Evolutionary conservation across 345 rosid species (phyloP).

Genomic region (Leavenworthia alabamica): DNA sequence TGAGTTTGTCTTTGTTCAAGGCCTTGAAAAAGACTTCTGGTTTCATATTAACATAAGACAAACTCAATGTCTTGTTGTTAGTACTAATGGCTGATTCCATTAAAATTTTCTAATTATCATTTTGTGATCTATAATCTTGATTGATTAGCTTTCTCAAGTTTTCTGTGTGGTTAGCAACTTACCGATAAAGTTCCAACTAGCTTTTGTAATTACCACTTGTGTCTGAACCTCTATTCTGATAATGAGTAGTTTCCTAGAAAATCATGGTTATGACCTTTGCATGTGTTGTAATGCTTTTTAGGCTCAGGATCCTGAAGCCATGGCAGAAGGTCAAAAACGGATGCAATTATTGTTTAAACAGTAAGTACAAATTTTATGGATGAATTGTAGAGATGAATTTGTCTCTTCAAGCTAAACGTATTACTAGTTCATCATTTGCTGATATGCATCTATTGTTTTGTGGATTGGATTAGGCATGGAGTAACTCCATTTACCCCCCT

Average conservation of each 20-base stretch:
- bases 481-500: slow-evolving; percentile 54
- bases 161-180: background rate
- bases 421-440: background rate
- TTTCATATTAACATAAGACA: background rate
- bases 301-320: slow-evolving; percentile 37
- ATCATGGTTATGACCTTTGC: background rate
- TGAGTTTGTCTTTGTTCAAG: background rate
- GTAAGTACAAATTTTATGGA: slow-evolving; percentile 21
- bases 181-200: background rate
- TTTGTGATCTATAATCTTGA: background rate
- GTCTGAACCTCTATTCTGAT: background rate
- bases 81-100: background rate
- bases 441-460: background rate
- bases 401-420: background rate
- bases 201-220: background rate
- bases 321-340: slow-evolving; percentile 36
- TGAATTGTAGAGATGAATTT: background rate
- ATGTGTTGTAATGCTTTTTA: slow-evolving; percentile 12
- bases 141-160: background rate
- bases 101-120: background rate
- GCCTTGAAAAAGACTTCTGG: background rate
- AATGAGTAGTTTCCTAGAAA: slow-evolving; percentile 1
- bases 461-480: slow-evolving; percentile 45
- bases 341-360: slow-evolving; percentile 38
- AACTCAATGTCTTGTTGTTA: background rate